These are phyloP conservation scores for Suillus decipiens DNA, from an alignment of 768 basidiomycete species.

Conservation along the genomic window DNA sequence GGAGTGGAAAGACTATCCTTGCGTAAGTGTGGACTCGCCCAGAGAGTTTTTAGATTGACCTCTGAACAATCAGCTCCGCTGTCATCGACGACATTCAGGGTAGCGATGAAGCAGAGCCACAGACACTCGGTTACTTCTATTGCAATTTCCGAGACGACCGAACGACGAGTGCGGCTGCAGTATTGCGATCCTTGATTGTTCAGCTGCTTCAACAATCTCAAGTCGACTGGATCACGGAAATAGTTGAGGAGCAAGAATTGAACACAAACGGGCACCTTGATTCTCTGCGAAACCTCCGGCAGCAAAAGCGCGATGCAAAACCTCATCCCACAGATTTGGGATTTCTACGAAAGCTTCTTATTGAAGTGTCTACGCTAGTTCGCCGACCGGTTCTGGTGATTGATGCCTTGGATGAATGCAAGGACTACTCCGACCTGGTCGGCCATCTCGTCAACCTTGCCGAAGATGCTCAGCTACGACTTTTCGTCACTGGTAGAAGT, in stretches of 20 bases:
- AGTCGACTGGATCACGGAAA: neutral
- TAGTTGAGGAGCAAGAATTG: neutral
- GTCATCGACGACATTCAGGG: neutral
- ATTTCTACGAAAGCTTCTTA: neutral
- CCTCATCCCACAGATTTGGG: neutral
- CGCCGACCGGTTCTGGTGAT: conserved; percentile 9
- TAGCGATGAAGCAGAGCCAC: neutral
- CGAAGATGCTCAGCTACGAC: conserved; percentile 2
- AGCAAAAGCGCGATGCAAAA: neutral
- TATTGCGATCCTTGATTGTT: conserved; percentile 21
- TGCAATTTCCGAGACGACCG: conserved; percentile 23
- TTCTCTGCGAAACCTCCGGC: neutral
- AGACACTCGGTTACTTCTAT: conserved; percentile 17
- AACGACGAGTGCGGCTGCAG: conserved; percentile 11
- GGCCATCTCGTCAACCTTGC: neutral
- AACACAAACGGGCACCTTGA: neutral
- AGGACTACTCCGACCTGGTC: conserved; percentile 6
- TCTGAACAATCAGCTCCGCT: conserved; percentile 4
- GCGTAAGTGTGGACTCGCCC: neutral
- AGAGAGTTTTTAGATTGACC: neutral
- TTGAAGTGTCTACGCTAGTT: neutral
- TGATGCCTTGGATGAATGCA: conserved; percentile 19
- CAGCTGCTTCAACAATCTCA: conserved; percentile 13
- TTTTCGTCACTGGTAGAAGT: conserved; percentile 14
- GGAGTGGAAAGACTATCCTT: neutral